Percentiles rank a stretch among this genome's conserved stretches.
These are phyloP conservation scores for Taphrina flavorubra DNA, from an alignment of 1,139 yeast species.

Conservation along the genomic window DNA sequence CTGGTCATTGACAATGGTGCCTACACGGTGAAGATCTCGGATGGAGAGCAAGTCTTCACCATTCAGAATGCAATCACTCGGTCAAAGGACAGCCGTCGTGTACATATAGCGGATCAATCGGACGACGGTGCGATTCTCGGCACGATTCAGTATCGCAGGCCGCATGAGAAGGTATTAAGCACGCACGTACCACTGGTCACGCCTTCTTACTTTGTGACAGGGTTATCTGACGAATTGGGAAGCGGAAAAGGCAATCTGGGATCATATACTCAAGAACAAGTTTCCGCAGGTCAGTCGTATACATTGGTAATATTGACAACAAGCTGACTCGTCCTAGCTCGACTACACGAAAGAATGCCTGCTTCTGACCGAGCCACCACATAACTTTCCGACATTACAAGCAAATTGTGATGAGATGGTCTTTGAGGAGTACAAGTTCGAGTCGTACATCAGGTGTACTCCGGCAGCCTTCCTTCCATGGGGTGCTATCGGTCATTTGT, in stretches of 20 bases:
- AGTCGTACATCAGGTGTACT: slow-evolving; percentile 63
- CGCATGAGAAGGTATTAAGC: slow-evolving; percentile 65
- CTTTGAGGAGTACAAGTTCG: slow-evolving; percentile 90
- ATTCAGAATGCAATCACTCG: slow-evolving; percentile 73
- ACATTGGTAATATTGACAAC: no score
- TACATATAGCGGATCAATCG: slow-evolving; percentile 75
- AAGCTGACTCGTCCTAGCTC: background rate
- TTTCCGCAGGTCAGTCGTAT: slow-evolving; percentile 48
- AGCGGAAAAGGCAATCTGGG: slow-evolving; percentile 91
- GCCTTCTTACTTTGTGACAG: slow-evolving; percentile 23
- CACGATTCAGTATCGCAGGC: slow-evolving; percentile 75
- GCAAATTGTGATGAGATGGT: slow-evolving; percentile 88
- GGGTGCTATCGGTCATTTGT: slow-evolving; percentile 50
- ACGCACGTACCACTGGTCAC: no score
- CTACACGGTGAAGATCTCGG: slow-evolving; percentile 79
- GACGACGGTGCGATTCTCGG: slow-evolving; percentile 72
- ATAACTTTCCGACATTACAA: slow-evolving; percentile 80
- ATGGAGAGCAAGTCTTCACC: slow-evolving; percentile 51
- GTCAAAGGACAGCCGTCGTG: slow-evolving; percentile 70
- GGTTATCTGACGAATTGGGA: slow-evolving; percentile 95
- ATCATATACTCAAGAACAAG: slow-evolving; percentile 49
- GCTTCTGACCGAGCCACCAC: slow-evolving; percentile 76
- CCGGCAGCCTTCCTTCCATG: slow-evolving; percentile 78
- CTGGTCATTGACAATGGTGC: slow-evolving; percentile 85
- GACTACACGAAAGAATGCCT: slow-evolving; percentile 54